A percentile compares a stretch with the other conserved stretches of the same genome.
Conservation (phyloP, 805 yeast genomes). For the Pichia pseudocactophila region DNA sequence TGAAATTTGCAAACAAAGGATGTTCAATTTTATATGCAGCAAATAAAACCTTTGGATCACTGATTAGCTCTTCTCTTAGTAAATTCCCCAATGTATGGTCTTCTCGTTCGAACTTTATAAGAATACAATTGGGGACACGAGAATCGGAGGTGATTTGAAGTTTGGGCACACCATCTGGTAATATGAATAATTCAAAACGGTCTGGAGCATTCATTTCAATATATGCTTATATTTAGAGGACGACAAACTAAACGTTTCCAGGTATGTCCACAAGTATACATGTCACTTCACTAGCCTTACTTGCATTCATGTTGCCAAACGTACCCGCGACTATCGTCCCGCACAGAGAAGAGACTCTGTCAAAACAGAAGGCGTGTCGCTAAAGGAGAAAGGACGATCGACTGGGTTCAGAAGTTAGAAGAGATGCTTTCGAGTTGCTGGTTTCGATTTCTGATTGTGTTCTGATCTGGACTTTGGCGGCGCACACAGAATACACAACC, state of each 20-base stretch:
- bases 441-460: too few relatives aligned
- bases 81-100: conserved; percentile 95
- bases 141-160: conserved; percentile 86
- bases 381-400: too few relatives aligned
- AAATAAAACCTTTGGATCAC: conserved; percentile 82
- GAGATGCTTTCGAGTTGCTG: too few relatives aligned
- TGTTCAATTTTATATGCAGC: conserved; percentile 98
- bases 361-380: background rate
- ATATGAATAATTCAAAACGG: conserved; percentile 89
- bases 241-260: too few relatives aligned
- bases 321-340: too few relatives aligned
- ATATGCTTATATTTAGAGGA: background rate
- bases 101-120: conserved; percentile 89
- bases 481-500: too few relatives aligned
- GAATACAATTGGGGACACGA: conserved; percentile 89
- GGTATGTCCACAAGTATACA: too few relatives aligned
- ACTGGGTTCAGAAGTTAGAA: too few relatives aligned
- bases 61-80: conserved; percentile 74
- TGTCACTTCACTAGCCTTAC: background rate
- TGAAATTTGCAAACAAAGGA: conserved; percentile 91
- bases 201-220: conserved; percentile 92
- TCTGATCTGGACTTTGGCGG: too few relatives aligned
- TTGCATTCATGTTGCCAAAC: too few relatives aligned
- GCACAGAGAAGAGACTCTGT: too few relatives aligned
- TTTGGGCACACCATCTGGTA: conserved; percentile 98